Conservation (phyloP, 2,329 filamentous ascomycete genomes). For the Ascochyta lentis region DNA sequence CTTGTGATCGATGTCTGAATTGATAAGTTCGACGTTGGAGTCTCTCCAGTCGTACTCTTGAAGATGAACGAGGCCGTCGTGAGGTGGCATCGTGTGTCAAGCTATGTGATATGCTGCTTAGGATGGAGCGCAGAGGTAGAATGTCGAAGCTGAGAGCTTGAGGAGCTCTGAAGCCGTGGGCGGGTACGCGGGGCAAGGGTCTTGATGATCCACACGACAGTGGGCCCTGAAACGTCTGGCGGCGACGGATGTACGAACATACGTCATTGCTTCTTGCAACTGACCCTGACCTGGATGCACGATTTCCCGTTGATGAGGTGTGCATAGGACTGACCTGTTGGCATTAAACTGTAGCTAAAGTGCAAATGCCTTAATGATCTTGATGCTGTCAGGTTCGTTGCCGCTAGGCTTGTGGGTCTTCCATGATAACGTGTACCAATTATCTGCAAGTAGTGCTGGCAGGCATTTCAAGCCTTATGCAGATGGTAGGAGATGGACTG, state of each 20-base stretch:
- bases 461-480: no score
- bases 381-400: no score
- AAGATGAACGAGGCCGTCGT: constrained; percentile 66
- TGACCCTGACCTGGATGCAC: background rate
- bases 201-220: background rate
- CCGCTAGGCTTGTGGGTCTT: no score
- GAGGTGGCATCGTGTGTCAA: constrained; percentile 61
- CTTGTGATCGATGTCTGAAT: constrained; percentile 68
- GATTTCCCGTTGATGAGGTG: background rate
- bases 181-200: background rate
- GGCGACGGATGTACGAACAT: background rate
- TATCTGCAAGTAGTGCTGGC: no score
- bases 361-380: no score
- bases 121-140: background rate
- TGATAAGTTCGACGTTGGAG: constrained; percentile 71
- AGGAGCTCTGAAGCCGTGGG: background rate
- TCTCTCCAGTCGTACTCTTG: constrained; percentile 72
- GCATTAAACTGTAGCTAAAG: no score
- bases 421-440: no score
- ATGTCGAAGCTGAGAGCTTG: background rate
- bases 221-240: constrained; percentile 8
- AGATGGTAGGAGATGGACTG: no score
- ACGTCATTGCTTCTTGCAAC: constrained; percentile 5
- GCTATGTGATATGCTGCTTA: background rate
- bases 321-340: no score